Evolutionary conservation across 345 rosid genomes (phyloP).

Genomic region (Citrus australasica): DNA sequence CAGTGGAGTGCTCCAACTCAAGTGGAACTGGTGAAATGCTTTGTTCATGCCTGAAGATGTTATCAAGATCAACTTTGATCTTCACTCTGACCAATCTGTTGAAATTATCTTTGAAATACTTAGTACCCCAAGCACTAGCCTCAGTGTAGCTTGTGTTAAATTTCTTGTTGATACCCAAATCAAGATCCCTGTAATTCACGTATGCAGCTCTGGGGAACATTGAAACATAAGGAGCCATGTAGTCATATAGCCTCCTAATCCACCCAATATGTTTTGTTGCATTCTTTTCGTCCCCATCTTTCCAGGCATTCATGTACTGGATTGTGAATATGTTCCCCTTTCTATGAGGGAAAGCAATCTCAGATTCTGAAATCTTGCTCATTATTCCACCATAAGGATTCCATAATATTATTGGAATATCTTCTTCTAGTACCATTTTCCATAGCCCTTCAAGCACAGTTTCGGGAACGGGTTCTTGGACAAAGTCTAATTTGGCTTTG

Average conservation of each 20-base stretch:
- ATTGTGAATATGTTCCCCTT: background rate
- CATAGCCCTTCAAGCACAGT: background rate
- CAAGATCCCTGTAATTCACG: background rate
- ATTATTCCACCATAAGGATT: background rate
- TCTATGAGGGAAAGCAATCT: background rate
- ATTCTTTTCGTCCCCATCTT: background rate
- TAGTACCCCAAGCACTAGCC: background rate
- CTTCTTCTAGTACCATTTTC: background rate
- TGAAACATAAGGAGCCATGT: constrained; percentile 9
- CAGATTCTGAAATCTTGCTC: background rate
- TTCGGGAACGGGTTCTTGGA: background rate
- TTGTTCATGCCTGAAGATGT: background rate
- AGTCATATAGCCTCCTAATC: constrained; percentile 10
- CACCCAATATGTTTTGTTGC: constrained; percentile 6
- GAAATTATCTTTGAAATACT: constrained; percentile 9
- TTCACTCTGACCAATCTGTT: constrained; percentile 12
- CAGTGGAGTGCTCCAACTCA: background rate
- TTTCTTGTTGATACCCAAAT: background rate
- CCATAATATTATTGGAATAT: background rate
- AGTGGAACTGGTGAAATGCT: background rate
- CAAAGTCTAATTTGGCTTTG: constrained; percentile 5
- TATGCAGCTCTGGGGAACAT: background rate
- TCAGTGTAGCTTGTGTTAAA: background rate
- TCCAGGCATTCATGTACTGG: constrained; percentile 5
- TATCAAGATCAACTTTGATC: constrained; percentile 12